Conservation (phyloP, 352 stramenopile species). For the Nothophytophthora sp. region DNA sequence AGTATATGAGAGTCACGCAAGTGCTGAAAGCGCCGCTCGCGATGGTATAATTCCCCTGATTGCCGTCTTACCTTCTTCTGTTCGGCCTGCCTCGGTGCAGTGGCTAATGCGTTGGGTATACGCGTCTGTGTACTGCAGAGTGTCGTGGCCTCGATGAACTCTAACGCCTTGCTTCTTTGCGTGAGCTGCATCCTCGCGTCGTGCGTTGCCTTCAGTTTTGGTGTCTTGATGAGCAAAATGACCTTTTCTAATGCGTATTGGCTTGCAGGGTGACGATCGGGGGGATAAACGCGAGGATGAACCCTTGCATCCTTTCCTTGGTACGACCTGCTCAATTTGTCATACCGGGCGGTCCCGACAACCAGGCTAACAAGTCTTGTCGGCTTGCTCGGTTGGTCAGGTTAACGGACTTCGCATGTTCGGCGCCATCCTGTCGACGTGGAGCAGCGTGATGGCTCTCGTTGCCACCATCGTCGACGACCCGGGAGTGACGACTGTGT, state of each 20-base stretch:
- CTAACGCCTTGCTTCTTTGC: conserved; percentile 36
- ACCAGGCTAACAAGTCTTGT: not conserved
- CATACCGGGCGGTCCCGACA: too few relatives aligned
- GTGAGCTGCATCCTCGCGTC: conserved; percentile 24
- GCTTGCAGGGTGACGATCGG: conserved; percentile 20
- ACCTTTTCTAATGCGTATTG: not conserved
- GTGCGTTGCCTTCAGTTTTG: conserved; percentile 17
- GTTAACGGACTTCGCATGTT: conserved; percentile 52
- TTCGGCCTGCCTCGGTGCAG: too few relatives aligned
- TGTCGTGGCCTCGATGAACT: conserved; percentile 41
- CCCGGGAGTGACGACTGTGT: conserved; percentile 33
- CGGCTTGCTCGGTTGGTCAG: conserved; percentile 18
- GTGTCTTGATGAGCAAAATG: not conserved
- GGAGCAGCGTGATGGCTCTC: conserved; percentile 44
- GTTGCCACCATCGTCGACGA: conserved; percentile 41
- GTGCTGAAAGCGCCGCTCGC: conserved; percentile 45
- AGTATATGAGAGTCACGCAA: conserved; percentile 41
- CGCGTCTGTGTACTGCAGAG: conserved; percentile 19
- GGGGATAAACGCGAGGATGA: conserved; percentile 44
- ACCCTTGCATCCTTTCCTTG: conserved; percentile 45
- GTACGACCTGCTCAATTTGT: conserved; percentile 25
- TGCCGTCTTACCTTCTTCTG: not conserved
- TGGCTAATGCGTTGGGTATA: conserved; percentile 1
- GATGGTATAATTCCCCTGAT: conserved; percentile 28
- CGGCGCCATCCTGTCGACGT: conserved; percentile 38